Conservation (phyloP, 257 asterid species). For the Gentiana straminea region DNA sequence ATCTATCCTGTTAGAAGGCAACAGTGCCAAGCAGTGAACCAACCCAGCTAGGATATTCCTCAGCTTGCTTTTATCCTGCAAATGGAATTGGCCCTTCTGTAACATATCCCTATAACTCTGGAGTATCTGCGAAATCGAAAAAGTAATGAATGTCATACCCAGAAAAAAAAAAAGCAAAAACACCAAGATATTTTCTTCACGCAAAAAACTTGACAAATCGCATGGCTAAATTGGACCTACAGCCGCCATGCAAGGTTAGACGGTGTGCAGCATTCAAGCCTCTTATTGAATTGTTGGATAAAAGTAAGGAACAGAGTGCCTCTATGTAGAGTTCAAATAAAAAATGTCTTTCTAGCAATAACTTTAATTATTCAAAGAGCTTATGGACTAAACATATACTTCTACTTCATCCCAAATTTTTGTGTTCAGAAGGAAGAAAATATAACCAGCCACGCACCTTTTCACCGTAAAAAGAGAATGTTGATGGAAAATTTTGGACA, state of each 20-base stretch:
- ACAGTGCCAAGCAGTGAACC: constrained; percentile 62
- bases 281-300: no score
- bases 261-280: no score
- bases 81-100: constrained; percentile 54
- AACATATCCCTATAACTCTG: constrained; percentile 54
- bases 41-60: constrained; percentile 61
- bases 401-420: no score
- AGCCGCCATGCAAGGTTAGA: no score
- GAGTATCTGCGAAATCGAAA: constrained; percentile 49
- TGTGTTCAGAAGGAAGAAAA: no score
- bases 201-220: no score
- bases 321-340: no score
- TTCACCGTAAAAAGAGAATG: constrained; percentile 64
- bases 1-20: constrained; percentile 46
- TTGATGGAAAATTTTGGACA: constrained; percentile 62
- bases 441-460: constrained; percentile 38
- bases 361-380: no score
- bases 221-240: no score
- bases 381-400: no score
- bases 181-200: no score
- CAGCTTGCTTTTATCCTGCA: constrained; percentile 70
- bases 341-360: no score
- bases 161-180: neutral
- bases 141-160: neutral
- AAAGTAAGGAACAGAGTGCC: neutral